A percentile compares a stretch with the other conserved stretches of the same genome.
phyloP scores from a whole-genome alignment of 345 rosid species.

The Toxicodendron radicans region DNA sequence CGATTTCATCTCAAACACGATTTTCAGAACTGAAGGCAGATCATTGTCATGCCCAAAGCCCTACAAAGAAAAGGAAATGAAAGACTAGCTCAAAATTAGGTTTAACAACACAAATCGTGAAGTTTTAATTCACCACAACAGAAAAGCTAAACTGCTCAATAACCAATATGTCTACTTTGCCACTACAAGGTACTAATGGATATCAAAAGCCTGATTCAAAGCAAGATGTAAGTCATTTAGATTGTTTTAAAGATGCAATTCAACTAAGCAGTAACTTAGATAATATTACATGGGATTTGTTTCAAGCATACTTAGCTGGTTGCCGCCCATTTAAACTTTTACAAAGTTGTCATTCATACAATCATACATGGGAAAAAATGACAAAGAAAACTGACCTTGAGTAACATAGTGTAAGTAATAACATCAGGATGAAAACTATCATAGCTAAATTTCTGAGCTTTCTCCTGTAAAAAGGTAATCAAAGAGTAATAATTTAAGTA shows the following conservation, averaged over 20 bases:
- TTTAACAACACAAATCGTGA: neutral
- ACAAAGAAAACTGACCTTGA: conserved; percentile 43
- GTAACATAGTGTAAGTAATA: conserved; percentile 63
- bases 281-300: neutral
- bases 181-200: neutral
- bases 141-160: conserved; percentile 10
- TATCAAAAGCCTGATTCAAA: neutral
- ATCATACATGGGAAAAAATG: neutral
- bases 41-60: conserved; percentile 61
- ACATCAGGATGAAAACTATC: conserved; percentile 50
- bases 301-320: neutral
- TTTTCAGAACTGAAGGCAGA: conserved; percentile 45
- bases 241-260: neutral
- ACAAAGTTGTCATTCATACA: conserved; percentile 4
- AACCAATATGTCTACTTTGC: neutral
- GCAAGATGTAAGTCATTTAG: neutral
- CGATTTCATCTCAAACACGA: conserved; percentile 58
- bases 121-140: neutral
- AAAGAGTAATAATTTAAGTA: conserved; percentile 17
- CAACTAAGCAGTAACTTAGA: neutral
- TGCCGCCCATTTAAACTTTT: neutral
- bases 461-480: conserved; percentile 41
- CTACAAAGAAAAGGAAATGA: conserved; percentile 26
- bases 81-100: neutral
- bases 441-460: conserved; percentile 32